phyloP scores from a whole-genome alignment of 2,329 filamentous ascomycete genomes.

The Pseudogymnoascus sp. region DNA sequence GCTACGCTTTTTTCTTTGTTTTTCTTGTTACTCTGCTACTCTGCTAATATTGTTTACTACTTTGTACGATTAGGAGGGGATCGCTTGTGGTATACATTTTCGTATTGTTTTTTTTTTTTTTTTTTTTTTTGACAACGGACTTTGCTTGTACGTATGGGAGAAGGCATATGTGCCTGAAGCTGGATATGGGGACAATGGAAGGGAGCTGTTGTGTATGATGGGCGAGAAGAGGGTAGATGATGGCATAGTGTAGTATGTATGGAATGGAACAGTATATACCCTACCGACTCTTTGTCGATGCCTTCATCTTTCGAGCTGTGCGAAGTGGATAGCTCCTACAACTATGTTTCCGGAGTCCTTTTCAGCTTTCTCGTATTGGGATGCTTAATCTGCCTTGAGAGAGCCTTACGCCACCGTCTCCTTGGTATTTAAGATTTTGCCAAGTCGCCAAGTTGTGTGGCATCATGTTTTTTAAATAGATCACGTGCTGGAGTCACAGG shows the following conservation, averaged over 20 bases:
- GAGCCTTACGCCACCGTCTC: neutral
- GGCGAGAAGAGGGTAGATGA: neutral
- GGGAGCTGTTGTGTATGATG: neutral
- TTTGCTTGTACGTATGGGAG: neutral
- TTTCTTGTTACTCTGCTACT: neutral
- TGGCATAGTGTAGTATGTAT: neutral
- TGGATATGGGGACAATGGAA: neutral
- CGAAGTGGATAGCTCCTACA: neutral
- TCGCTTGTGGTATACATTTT: neutral
- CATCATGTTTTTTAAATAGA: neutral
- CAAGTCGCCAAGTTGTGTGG: neutral
- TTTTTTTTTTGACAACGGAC: neutral
- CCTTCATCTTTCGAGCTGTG: neutral
- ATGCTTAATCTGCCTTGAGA: neutral
- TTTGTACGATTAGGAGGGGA: neutral
- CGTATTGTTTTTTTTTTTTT: neutral
- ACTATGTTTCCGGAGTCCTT: neutral
- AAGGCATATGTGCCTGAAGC: too few species aligned
- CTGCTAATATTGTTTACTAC: neutral
- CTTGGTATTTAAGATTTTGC: neutral
- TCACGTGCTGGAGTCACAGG: neutral
- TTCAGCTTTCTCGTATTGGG: neutral
- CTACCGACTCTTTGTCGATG: neutral
- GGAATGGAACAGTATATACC: neutral
- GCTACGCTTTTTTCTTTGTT: neutral